Evolutionary conservation across 2,329 filamentous ascomycete genomes (phyloP), one percentile per base, ranked within the genome.

Genomic region (Hymenoscyphus scutula): DNA sequence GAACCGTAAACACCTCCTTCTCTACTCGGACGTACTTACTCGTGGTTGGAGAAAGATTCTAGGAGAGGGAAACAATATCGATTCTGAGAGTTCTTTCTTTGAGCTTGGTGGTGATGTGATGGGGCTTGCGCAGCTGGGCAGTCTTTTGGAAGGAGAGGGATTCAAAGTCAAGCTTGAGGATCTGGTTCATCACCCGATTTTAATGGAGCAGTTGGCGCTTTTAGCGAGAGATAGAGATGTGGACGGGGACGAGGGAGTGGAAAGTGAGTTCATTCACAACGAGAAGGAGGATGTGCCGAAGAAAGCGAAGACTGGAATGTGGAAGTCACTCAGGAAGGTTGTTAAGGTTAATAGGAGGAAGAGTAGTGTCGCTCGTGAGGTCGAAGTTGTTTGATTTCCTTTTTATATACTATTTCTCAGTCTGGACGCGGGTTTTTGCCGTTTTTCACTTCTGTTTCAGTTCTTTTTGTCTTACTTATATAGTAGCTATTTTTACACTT

Each of bases 91-190:
- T 15, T 62, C 59, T 15, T 64, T 65, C 34, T 65, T 55, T 45
- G 61, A 53, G 1, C 30, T 64, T 10, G 64, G 62, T 10, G 59
- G 62, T 13, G 64, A 65, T 58, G 62, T 65, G n/a, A 62, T 65
- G 30, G 62, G 56, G 11, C 23, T 60, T 10, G 62, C 64, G 7
- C 64, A 65, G 38, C 23, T 63, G 5, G 55, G 45, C 6, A 19
- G 30, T 1, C 30, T 65, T 3, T 59, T 65, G 30, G 62, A 60
- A 17, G 29, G 13, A 5, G 53, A 59, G 34, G 64, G 62, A 1
- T 61, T 59, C n/a, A 64, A 58, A 23, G 15, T 66, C 4, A 58
- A 60, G 25, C 41, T 66, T 13, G 62, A 64, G 38, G 64, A 66
- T 41, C 53, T 64, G 13, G 61, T 66, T 27, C 27, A 64, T 51